Evolutionary conservation across 2,329 filamentous ascomycete species (phyloP).

Genomic region (Nannizzia gypsea): DNA sequence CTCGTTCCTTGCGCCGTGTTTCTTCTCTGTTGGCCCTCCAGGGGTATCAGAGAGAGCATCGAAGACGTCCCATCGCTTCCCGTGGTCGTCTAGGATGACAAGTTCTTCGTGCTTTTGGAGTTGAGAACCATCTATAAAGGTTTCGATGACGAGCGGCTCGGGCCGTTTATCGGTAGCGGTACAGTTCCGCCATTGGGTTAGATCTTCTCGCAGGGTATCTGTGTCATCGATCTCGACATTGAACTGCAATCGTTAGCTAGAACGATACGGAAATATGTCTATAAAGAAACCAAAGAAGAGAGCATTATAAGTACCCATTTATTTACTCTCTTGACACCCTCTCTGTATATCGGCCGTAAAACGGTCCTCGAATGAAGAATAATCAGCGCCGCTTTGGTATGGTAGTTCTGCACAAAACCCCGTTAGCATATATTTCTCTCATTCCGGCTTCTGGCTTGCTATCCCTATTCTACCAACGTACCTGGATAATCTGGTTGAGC

Average conservation of each 20-base stretch:
- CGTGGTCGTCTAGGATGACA: constrained; percentile 75
- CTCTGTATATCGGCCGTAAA: constrained; percentile 48
- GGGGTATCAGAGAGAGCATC: constrained; percentile 62
- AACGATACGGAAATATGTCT: neutral
- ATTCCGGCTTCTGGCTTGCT: too few relatives aligned
- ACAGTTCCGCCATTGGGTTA: constrained; percentile 69
- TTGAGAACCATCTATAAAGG: constrained; percentile 68
- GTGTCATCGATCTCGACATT: constrained; percentile 91
- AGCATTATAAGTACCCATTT: constrained; percentile 58
- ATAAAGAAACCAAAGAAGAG: neutral
- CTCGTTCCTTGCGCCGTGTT: constrained; percentile 42
- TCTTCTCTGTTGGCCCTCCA: constrained; percentile 11
- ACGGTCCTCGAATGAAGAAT: constrained; percentile 71
- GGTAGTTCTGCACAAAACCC: constrained; percentile 58
- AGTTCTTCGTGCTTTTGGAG: constrained; percentile 76
- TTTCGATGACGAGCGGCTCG: constrained; percentile 76
- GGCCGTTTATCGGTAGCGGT: constrained; percentile 67
- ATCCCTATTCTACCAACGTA: constrained; percentile 31
- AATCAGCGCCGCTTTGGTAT: constrained; percentile 73
- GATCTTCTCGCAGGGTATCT: constrained; percentile 70
- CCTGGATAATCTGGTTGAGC: constrained; percentile 88
- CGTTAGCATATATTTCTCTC: neutral
- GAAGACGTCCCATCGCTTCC: constrained; percentile 84
- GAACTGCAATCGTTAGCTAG: constrained; percentile 51
- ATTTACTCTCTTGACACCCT: constrained; percentile 55